A percentile compares a stretch with the other conserved stretches of the same genome.
Evolutionary conservation across 2,329 filamentous ascomycete species (phyloP).

Genomic region (Sordariomycetes sp.): DNA sequence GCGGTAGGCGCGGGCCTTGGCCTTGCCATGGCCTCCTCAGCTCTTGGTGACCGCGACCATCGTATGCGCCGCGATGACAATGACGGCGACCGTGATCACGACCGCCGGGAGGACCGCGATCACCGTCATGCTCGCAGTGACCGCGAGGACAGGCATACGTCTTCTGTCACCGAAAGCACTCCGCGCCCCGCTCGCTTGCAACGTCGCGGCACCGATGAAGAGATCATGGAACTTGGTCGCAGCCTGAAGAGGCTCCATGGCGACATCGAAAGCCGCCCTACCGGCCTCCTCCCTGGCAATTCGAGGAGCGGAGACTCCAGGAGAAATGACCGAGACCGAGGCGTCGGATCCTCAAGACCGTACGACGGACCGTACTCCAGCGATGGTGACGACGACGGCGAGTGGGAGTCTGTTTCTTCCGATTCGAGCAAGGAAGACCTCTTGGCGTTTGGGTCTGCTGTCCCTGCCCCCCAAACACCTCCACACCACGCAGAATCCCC

Average conservation of each 20-base stretch:
- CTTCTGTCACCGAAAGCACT: background rate
- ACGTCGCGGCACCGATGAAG: constrained; percentile 30
- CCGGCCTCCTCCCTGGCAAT: constrained; percentile 14
- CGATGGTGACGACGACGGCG: constrained; percentile 27
- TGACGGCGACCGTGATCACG: background rate
- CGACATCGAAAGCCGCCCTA: constrained; percentile 15
- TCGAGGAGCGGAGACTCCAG: constrained; percentile 1
- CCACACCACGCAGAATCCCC: background rate
- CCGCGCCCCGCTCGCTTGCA: background rate
- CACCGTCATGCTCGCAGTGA: background rate
- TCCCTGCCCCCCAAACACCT: constrained; percentile 10
- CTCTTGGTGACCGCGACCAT: background rate
- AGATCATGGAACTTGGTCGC: constrained; percentile 41
- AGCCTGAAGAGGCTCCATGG: constrained; percentile 34
- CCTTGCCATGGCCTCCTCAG: background rate
- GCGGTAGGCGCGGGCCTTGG: constrained; percentile 3
- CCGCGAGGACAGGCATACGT: background rate
- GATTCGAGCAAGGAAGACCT: constrained; percentile 24
- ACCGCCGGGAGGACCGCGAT: background rate
- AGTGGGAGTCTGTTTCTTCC: constrained; percentile 41
- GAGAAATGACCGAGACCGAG: constrained; percentile 12
- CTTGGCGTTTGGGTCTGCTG: constrained; percentile 27
- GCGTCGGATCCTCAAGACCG: constrained; percentile 25
- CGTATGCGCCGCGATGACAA: background rate
- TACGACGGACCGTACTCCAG: constrained; percentile 18